Base-by-base conservation (phyloP, 2,329 filamentous ascomycete genomes). In the Aspergillus melleus region DNA sequence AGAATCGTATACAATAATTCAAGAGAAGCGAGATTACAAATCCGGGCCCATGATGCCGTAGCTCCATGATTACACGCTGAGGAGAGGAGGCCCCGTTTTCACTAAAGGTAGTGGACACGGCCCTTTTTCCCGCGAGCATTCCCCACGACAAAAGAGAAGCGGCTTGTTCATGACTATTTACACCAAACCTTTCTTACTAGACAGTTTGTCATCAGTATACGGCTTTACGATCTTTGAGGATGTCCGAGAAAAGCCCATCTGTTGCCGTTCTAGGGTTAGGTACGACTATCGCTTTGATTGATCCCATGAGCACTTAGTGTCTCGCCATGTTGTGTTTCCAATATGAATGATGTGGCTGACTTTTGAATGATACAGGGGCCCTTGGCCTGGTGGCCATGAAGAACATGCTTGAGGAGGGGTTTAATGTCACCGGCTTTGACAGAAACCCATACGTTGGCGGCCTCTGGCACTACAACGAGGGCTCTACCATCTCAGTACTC, bases 381-480 rank as follows among this genome's bases (percentile, higher is more conserved):
- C 66, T 76, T 3, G 78, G 78, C 47, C 70, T 80, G 12, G 69
- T 75, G 16, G 70, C 78, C 12, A 67, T 79, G 54, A 82, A 82
- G 66, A 77, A 77, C 42, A 62, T 81, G 19, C 64, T 74, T 2
- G 79, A 82, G 58, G 78, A 79, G 66, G 78, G 79, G 9, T 82
- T 80, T 54, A 66, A 80, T 10, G 79, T 75, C 5, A 72, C 74
- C 1, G 79, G 74, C 2, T 81, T 81, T 50, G 80, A 82, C 52
- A 69, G 74, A 29, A 77, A 76, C 56, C 59, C 66, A 49, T 75
- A 74, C 57, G 65, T 80, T 19, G 79, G 80, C 10, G 79, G 80
- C 0, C 64, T 82, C 0, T 82, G 79, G 79, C 72, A 76, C 49
- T 80, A 74, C 56, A 79, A 72, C 11, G 70, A 73, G 2, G 67